These are phyloP conservation scores for Aspergillus sp. DNA, from an alignment of 2,329 filamentous ascomycete genomes.

Conservation along the genomic window DNA sequence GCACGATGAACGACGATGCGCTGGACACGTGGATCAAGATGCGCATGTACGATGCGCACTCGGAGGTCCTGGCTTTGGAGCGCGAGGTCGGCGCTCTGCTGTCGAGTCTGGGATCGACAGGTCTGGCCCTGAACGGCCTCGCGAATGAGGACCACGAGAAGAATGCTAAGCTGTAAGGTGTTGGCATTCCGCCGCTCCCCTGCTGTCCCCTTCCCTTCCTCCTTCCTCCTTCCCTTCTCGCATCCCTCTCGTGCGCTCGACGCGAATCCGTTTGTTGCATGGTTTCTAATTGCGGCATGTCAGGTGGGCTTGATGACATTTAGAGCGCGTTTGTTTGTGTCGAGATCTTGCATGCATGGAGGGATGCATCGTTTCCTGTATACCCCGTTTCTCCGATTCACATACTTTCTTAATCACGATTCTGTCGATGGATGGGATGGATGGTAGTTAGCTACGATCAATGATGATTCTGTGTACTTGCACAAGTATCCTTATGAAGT, in stretches of 20 bases:
- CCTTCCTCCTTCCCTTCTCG: not conserved
- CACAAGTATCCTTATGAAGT: no score
- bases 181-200: slow-evolving; percentile 6
- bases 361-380: slow-evolving; percentile 18
- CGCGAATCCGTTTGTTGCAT: not conserved
- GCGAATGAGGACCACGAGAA: slow-evolving; percentile 28
- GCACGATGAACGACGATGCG: slow-evolving; percentile 42
- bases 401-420: slow-evolving; percentile 10
- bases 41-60: slow-evolving; percentile 51
- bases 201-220: not conserved
- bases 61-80: slow-evolving; percentile 47
- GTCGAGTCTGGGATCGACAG: slow-evolving; percentile 31
- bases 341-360: slow-evolving; percentile 13
- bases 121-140: slow-evolving; percentile 21
- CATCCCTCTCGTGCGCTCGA: not conserved
- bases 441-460: not conserved
- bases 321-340: slow-evolving; percentile 19
- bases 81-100: slow-evolving; percentile 46
- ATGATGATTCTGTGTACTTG: no score
- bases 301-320: slow-evolving; percentile 19
- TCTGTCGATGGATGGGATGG: slow-evolving; percentile 13
- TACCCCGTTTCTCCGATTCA: slow-evolving; percentile 22
- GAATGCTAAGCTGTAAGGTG: slow-evolving; percentile 35
- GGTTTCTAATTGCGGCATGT: slow-evolving; percentile 13
- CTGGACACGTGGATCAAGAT: slow-evolving; percentile 49